These are phyloP conservation scores for Balansia obtecta DNA, from an alignment of 2,329 filamentous ascomycete species.

Conservation along the genomic window DNA sequence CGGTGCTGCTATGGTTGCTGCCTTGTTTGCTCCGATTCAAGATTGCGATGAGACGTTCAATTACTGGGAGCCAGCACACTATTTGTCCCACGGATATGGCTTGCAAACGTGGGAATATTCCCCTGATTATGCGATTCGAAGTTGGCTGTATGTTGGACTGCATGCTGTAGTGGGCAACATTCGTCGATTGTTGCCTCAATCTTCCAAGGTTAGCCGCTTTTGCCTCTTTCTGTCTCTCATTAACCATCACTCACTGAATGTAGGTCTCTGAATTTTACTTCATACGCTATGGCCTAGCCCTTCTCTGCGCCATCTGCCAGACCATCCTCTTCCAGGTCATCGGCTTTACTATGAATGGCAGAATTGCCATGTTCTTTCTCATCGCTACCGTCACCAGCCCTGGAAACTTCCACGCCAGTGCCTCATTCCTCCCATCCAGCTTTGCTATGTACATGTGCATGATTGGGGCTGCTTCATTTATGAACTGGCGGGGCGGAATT, in stretches of 20 bases:
- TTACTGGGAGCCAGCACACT: constrained; percentile 96
- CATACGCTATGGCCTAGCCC: constrained; percentile 62
- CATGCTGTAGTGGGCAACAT: constrained; percentile 64
- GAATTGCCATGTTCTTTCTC: constrained; percentile 77
- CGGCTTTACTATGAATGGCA: constrained; percentile 62
- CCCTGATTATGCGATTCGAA: constrained; percentile 85
- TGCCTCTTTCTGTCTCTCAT: background rate
- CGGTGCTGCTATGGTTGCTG: constrained; percentile 60
- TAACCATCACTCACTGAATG: background rate
- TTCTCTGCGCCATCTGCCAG: constrained; percentile 70
- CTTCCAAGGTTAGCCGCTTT: constrained; percentile 37
- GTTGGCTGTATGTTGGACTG: constrained; percentile 79
- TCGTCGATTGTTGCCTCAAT: constrained; percentile 48
- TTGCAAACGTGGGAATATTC: constrained; percentile 99
- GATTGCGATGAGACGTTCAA: constrained; percentile 99
- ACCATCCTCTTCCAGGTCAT: constrained; percentile 70
- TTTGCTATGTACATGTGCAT: constrained; percentile 94
- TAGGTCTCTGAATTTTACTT: constrained; percentile 73
- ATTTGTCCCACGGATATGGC: constrained; percentile 82
- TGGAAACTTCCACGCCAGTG: constrained; percentile 85
- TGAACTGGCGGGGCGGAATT: constrained; percentile 74
- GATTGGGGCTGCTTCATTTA: constrained; percentile 75
- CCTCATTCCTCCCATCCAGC: constrained; percentile 80
- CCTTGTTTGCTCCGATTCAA: constrained; percentile 78
- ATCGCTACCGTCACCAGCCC: constrained; percentile 66